Base-by-base conservation (phyloP, 1,139 yeast species). In the Taphrina populina region DNA sequence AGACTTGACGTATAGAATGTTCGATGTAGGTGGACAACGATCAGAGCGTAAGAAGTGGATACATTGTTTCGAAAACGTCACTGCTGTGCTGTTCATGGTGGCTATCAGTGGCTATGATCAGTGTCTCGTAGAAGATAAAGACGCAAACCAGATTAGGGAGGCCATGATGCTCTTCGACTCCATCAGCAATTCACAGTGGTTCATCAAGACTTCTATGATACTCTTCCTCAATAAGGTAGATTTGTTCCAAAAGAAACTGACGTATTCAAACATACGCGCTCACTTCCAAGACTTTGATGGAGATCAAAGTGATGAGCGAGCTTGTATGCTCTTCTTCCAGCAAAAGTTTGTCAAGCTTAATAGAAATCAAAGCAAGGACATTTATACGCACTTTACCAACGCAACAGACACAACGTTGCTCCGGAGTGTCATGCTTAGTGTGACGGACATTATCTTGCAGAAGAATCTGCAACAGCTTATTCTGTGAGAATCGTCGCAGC, bases 1-100 rank as follows among this genome's bases (percentile, higher is more conserved):
- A 74, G 64, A 83, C 8, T 76, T 80, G 57, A 81, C 54, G 13
- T 61, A 61, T 36, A 57, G 63, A n/a, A 87, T 94, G 46, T 74
- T 88, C 58, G 99, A 92, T 72, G 97, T 96, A 3, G 99, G 99
- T 46, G 99, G 99, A 1, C 98, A 92, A 71, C 75, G 98, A 58
- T 81, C 90, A 39, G 98, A 92, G 70, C 78, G 98, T 58, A 82
- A 83, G 63, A 92, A 92, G 68, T 92, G 98, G 98, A 86, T 92
- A 60, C 96, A 90, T 67, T 87, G 95, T 66, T 92, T 94, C 70
- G 95, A 90, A 65, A 88, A 86, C 62, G 88, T 92, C 56, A 85
- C 95, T 0, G 88, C 95, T 1, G 83, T 94, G 1, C 70, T 92
- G 35, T 92, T 88, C 70, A 96, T 92, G n/a, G 79, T 86, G 26